These are phyloP conservation scores for Kodamaea fungicola DNA, from an alignment of 1,139 yeast species.

Conservation along the genomic window DNA sequence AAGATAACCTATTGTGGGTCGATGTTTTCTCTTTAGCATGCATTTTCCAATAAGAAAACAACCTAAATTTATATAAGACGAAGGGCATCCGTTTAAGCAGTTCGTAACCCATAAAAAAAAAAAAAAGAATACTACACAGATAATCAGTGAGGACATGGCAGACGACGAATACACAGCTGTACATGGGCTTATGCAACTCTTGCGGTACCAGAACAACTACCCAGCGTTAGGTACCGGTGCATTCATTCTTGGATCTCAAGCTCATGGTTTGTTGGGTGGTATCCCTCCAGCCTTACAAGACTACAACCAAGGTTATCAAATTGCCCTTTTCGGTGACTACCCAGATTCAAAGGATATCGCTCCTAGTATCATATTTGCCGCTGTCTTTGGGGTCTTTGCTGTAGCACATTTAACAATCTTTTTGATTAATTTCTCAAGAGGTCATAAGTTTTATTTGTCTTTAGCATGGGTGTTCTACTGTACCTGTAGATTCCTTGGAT, in stretches of 20 bases:
- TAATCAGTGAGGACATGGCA: not conserved
- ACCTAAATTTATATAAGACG: too few species aligned
- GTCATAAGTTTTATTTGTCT: constrained; percentile 35
- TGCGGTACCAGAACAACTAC: constrained; percentile 14
- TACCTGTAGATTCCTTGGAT: constrained; percentile 28
- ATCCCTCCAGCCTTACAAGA: constrained; percentile 21
- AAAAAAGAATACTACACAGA: too few species aligned
- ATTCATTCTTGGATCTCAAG: constrained; percentile 13
- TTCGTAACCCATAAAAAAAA: too few species aligned
- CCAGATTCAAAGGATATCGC: constrained; percentile 27
- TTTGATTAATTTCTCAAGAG: constrained; percentile 28
- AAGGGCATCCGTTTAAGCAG: too few species aligned
- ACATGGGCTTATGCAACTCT: constrained; percentile 15
- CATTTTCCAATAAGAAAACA: too few species aligned
- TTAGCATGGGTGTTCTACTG: constrained; percentile 32
- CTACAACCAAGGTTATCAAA: constrained; percentile 20
- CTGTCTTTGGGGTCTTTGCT: constrained; percentile 23
- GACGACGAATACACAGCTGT: constrained; percentile 18
- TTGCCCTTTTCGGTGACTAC: constrained; percentile 35
- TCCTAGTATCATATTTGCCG: constrained; percentile 32
- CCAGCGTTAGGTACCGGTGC: constrained; percentile 22
- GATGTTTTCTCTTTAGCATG: too few species aligned
- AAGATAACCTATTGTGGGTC: not conserved
- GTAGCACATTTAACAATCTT: constrained; percentile 27
- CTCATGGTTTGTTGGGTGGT: constrained; percentile 22